Evolutionary conservation across 176 grass and related monocot species (phyloP).

Genomic region (Eremochloa ophiuroides): DNA sequence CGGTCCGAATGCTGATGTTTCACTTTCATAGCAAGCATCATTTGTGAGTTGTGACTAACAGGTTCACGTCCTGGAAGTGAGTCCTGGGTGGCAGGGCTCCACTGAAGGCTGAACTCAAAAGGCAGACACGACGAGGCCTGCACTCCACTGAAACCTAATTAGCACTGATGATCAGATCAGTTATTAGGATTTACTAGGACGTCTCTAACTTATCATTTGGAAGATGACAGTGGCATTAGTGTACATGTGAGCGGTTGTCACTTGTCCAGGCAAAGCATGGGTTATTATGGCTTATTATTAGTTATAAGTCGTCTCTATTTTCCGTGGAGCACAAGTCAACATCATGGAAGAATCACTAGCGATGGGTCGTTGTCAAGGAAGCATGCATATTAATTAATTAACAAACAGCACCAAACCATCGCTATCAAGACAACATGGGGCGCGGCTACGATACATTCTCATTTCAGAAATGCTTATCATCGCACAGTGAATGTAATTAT

Average conservation of each 20-base stretch:
- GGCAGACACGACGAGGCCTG: too few relatives aligned
- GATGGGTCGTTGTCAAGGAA: too few relatives aligned
- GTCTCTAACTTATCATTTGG: neutral
- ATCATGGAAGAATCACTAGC: neutral
- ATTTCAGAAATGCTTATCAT: neutral
- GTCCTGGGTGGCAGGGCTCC: too few relatives aligned
- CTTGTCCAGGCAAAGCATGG: neutral
- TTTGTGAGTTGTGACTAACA: neutral
- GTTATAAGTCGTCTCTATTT: neutral
- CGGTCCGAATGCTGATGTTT: too few relatives aligned
- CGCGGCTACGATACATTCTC: too few relatives aligned
- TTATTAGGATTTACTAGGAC: neutral
- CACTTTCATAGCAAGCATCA: too few relatives aligned
- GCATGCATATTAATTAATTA: too few relatives aligned
- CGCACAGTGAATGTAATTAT: too few relatives aligned
- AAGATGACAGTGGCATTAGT: neutral
- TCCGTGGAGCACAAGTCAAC: neutral
- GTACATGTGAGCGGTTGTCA: neutral
- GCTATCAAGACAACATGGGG: too few relatives aligned
- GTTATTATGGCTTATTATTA: neutral
- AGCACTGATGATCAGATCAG: neutral
- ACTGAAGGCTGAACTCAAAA: too few relatives aligned
- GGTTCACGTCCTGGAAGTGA: neutral
- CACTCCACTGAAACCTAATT: neutral
- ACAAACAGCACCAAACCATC: too few relatives aligned